Evolutionary conservation across 371 early-diverging fungal species (phyloP).

Genomic region (Mucor racemosus): DNA sequence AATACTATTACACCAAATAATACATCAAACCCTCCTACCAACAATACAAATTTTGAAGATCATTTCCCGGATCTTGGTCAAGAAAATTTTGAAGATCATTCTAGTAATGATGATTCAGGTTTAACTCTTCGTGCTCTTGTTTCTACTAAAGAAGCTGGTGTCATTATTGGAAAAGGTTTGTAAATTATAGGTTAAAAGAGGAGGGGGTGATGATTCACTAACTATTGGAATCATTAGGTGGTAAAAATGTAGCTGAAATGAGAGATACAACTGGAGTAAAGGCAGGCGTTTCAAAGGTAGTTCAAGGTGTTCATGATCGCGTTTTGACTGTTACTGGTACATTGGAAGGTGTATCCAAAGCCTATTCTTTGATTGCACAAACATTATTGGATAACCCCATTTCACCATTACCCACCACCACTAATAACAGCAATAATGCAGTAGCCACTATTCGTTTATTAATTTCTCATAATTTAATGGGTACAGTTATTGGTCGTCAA

Average conservation of each 20-base stretch:
- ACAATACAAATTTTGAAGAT: not conserved
- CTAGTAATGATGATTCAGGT: not conserved
- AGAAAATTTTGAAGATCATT: not conserved
- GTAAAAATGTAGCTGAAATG: constrained; percentile 85
- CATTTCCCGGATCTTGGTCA: not conserved
- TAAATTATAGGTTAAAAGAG: too few species aligned
- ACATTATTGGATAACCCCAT: constrained; percentile 79
- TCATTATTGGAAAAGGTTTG: constrained; percentile 85
- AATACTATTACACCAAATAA: not conserved
- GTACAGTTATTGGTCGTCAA: constrained; percentile 86
- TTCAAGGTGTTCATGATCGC: constrained; percentile 85
- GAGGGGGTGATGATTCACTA: too few species aligned
- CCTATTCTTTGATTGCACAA: constrained; percentile 70
- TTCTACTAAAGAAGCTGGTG: constrained; percentile 91
- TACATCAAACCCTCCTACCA: not conserved
- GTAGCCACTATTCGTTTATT: constrained; percentile 67
- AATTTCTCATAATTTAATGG: constrained; percentile 87
- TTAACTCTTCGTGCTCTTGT: constrained; percentile 82
- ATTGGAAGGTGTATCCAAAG: constrained; percentile 71
- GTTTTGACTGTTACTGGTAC: constrained; percentile 85
- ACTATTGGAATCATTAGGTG: constrained; percentile 32
- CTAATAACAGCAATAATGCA: not conserved
- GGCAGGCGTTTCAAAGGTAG: constrained; percentile 86
- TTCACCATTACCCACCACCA: not conserved
- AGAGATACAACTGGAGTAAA: constrained; percentile 82